Evolutionary conservation across 352 stramenopile genomes (phyloP), one percentile per base, ranked within the genome.

Genomic region (Pythium oligandrum): DNA sequence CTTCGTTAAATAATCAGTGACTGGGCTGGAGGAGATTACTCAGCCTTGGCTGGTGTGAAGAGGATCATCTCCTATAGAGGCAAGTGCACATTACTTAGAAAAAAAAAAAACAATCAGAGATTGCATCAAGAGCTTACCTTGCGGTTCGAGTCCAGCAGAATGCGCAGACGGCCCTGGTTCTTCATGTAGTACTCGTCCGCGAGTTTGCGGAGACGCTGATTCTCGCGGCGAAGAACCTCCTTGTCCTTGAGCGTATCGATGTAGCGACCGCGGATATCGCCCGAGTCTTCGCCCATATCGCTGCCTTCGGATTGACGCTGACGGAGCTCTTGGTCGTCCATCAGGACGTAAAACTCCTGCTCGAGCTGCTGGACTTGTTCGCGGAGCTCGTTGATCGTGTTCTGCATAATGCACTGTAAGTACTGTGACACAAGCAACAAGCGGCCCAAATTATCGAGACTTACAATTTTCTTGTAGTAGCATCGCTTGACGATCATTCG

Each of bases 391-490:
- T 83, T 79, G 61, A 88, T 83, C 36, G 74, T 86, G 63, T 86
- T 83, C 76, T 87, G 40, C 4, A 56, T 4, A 55, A 34, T 45
- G 26, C 12, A 49, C 17, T 26, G 17, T 26, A 0, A 26, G 17
- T 26, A 26, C 17, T 26, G 17, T 26, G 17, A 26, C 17, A 26
- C 17, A 26, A 26, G 17, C 17, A 26, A 26, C 17, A 26, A 26
- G 17, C 17, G 17, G 17, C 17, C 17, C 17, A 26, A 26, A 26
- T 26, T 26, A 26, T 26, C 17, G 17, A 26, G 49, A 83, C 77
- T 57, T 73, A 88, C 78, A 54, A 86, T 86, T 62, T 88, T 88
- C 66, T 86, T 86, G 70, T 88, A 88, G 76, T 90, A 90, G 48
- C 78, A 75, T 6, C 75, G 72, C 61, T 86, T 85, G 61, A 81